Conservation (phyloP, 1,284 basidiomycete species). For the Pseudozyma hubeiensis region DNA sequence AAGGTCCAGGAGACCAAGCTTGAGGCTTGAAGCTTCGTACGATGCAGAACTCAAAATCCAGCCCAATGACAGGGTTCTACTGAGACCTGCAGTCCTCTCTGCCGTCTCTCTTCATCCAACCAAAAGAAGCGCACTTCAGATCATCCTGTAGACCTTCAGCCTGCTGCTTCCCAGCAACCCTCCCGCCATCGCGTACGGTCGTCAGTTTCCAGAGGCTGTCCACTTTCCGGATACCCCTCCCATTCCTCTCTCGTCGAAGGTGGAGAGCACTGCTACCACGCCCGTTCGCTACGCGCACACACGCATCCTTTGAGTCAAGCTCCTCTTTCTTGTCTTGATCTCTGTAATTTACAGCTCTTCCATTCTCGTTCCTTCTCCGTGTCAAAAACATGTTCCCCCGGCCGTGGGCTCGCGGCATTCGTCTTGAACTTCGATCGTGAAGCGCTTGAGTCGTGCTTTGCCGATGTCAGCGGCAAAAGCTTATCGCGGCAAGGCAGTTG, state of each 20-base stretch:
- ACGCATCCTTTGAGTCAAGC: constrained; percentile 11
- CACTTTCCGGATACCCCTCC: constrained; percentile 37
- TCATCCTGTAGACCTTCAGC: constrained; percentile 16
- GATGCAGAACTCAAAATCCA: background rate
- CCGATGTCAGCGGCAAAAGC: too few species aligned
- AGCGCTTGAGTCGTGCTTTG: background rate
- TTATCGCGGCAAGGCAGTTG: too few species aligned
- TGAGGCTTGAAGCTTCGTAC: constrained; percentile 20
- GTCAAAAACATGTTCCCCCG: constrained; percentile 38
- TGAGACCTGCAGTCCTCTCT: background rate
- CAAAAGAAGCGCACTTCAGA: constrained; percentile 34
- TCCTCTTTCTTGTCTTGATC: constrained; percentile 15
- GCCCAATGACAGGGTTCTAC: too few species aligned
- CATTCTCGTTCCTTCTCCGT: constrained; percentile 7
- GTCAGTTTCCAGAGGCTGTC: background rate
- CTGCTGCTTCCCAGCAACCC: constrained; percentile 12
- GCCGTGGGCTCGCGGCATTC: constrained; percentile 43
- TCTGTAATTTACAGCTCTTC: constrained; percentile 36
- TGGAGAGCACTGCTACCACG: constrained; percentile 8
- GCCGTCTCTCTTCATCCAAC: background rate
- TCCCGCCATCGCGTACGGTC: constrained; percentile 7
- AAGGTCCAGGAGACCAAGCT: constrained; percentile 45
- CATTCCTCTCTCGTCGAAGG: constrained; percentile 10
- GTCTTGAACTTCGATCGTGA: background rate
- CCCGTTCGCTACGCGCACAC: constrained; percentile 16